Percentiles rank a stretch among this genome's conserved stretches.
Evolutionary conservation across 257 asterid genomes (phyloP).

Genomic region (Leonotis leonurus): DNA sequence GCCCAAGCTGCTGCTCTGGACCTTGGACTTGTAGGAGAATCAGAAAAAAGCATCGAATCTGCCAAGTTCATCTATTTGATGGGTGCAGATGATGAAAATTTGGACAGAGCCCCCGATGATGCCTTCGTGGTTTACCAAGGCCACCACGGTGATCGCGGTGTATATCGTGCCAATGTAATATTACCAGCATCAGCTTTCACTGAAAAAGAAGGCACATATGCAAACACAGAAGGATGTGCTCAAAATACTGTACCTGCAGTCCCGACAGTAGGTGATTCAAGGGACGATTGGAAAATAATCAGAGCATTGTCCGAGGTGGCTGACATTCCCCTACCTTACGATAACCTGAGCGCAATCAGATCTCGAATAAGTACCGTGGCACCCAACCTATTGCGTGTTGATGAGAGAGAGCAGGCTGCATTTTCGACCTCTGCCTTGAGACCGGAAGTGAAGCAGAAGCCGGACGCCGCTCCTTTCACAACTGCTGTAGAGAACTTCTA

Average conservation of each 20-base stretch:
- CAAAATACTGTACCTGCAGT: conserved; percentile 89
- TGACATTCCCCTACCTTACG: conserved; percentile 58
- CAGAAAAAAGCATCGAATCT: conserved; percentile 58
- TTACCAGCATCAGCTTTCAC: conserved; percentile 87
- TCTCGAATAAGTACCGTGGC: conserved; percentile 72
- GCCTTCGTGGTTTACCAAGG: conserved; percentile 99
- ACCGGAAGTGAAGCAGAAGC: conserved; percentile 51
- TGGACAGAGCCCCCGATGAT: conserved; percentile 73
- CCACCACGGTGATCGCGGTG: conserved; percentile 86
- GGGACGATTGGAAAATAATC: conserved; percentile 93
- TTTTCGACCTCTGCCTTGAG: conserved; percentile 67
- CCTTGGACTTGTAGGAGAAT: conserved; percentile 89
- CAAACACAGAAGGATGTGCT: conserved; percentile 86
- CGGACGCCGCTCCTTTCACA: conserved; percentile 49
- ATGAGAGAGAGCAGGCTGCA: conserved; percentile 73
- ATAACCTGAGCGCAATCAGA: conserved; percentile 50
- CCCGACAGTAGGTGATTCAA: conserved; percentile 92
- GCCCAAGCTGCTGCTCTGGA: conserved; percentile 98
- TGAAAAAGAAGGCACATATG: conserved; percentile 91
- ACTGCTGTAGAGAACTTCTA: conserved; percentile 67
- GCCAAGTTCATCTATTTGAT: conserved; percentile 81
- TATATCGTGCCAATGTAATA: conserved; percentile 91
- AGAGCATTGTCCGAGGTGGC: conserved; percentile 84
- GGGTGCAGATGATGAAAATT: conserved; percentile 87
- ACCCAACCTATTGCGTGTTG: conserved; percentile 69